phyloP scores from a whole-genome alignment of 2,329 filamentous ascomycete species.

The Fusarium sp. region DNA sequence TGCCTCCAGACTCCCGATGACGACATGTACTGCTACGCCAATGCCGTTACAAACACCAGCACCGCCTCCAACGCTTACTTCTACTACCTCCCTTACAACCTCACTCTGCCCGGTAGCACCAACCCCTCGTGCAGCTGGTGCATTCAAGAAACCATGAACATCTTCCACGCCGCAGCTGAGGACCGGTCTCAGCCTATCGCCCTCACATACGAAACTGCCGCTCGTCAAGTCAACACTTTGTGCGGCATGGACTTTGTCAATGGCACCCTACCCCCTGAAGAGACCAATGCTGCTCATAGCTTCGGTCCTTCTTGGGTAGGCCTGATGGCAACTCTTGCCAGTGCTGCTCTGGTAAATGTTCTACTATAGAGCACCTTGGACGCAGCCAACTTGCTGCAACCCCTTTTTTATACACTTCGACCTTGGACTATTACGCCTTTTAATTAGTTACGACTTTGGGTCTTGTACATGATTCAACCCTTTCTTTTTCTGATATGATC shows the following conservation, averaged over 20 bases:
- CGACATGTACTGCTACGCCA: conserved; percentile 82
- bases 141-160: conserved; percentile 82
- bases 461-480: conserved; percentile 17
- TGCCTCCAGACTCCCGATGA: conserved; percentile 79
- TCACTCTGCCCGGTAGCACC: conserved; percentile 73
- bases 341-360: conserved; percentile 27
- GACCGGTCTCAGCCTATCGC: conserved; percentile 76
- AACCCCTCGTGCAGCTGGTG: conserved; percentile 83
- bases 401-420: background rate
- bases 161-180: conserved; percentile 78
- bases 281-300: conserved; percentile 25
- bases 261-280: conserved; percentile 59
- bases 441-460: conserved; percentile 34
- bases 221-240: conserved; percentile 76
- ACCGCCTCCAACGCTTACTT: conserved; percentile 80
- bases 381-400: background rate
- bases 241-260: conserved; percentile 72
- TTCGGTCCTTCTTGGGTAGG: conserved; percentile 35
- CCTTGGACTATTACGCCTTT: conserved; percentile 14
- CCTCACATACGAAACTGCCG: conserved; percentile 77
- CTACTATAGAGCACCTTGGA: conserved; percentile 29
- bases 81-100: conserved; percentile 88
- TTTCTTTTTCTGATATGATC: conserved; percentile 34
- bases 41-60: conserved; percentile 81
- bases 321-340: conserved; percentile 27